These are phyloP conservation scores for Gautieria morchelliformis DNA, from an alignment of 768 basidiomycete genomes.

Conservation along the genomic window DNA sequence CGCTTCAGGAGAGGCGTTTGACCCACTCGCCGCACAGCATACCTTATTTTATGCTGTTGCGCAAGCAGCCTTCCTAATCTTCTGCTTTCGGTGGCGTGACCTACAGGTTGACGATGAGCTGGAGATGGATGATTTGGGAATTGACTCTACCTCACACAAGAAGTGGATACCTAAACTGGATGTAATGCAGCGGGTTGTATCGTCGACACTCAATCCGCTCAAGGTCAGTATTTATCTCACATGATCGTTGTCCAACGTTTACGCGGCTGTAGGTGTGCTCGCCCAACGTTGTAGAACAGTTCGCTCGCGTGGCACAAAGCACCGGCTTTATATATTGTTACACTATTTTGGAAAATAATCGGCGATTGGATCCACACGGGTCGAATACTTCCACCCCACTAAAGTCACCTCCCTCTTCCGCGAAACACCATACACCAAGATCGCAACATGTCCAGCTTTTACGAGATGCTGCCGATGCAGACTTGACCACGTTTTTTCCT, in stretches of 20 bases:
- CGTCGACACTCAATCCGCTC: slow-evolving; percentile 80
- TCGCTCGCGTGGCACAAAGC: slow-evolving; percentile 84
- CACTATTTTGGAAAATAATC: slow-evolving; percentile 84
- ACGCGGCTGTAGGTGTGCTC: slow-evolving; percentile 62
- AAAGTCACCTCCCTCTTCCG: neutral
- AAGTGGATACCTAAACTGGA: slow-evolving; percentile 83
- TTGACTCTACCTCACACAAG: slow-evolving; percentile 27
- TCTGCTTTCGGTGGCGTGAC: slow-evolving; percentile 97
- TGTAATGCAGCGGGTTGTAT: slow-evolving; percentile 70
- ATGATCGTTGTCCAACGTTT: neutral
- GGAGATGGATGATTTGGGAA: slow-evolving; percentile 16
- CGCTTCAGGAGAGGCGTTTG: slow-evolving; percentile 27
- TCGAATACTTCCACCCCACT: slow-evolving; percentile 16
- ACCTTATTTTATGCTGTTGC: slow-evolving; percentile 86
- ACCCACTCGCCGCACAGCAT: slow-evolving; percentile 32
- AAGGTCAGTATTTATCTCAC: slow-evolving; percentile 36
- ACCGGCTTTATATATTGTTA: slow-evolving; percentile 93
- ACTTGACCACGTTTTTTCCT: slow-evolving; percentile 92
- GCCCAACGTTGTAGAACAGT: slow-evolving; percentile 81
- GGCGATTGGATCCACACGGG: slow-evolving; percentile 42
- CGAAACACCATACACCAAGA: neutral
- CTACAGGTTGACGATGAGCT: slow-evolving; percentile 44
- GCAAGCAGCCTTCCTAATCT: slow-evolving; percentile 91
- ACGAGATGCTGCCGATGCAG: slow-evolving; percentile 33
- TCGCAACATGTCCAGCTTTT: neutral